Conservation (phyloP, 2,329 filamentous ascomycete genomes). For the Aspergillus thermomutatus region DNA sequence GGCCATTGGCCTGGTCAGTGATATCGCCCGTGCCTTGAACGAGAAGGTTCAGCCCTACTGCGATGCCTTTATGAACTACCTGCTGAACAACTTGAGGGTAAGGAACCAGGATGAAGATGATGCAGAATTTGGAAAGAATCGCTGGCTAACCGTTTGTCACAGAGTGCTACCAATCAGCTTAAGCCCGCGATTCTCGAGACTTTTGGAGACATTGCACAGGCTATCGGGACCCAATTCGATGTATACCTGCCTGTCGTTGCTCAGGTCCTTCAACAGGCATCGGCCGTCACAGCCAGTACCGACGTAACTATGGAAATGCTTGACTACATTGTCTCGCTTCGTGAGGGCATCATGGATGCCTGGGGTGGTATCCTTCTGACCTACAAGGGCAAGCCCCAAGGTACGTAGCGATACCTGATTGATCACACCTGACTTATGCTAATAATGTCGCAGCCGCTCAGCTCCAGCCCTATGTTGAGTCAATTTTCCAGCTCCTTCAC, state of each 20-base stretch:
- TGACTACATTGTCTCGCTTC: slow-evolving; percentile 90
- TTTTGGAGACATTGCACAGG: slow-evolving; percentile 95
- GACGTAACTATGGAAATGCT: slow-evolving; percentile 93
- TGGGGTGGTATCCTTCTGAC: slow-evolving; percentile 97
- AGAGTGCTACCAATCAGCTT: slow-evolving; percentile 89
- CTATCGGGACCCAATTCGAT: slow-evolving; percentile 88
- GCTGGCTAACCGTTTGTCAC: slow-evolving; percentile 31
- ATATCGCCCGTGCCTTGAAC: slow-evolving; percentile 88
- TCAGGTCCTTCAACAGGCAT: slow-evolving; percentile 89
- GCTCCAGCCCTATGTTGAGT: slow-evolving; percentile 73
- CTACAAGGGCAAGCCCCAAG: slow-evolving; percentile 66
- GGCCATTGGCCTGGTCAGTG: slow-evolving; percentile 95
- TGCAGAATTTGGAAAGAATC: slow-evolving; percentile 10
- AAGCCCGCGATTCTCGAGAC: slow-evolving; percentile 97
- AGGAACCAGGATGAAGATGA: slow-evolving; percentile 7
- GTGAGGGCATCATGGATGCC: slow-evolving; percentile 98
- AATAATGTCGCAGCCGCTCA: slow-evolving; percentile 53
- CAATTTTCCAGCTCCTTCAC: slow-evolving; percentile 83
- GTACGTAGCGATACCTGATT: slow-evolving; percentile 23
- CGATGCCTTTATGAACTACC: slow-evolving; percentile 96
- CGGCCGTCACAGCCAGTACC: slow-evolving; percentile 71
- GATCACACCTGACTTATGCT: not conserved
- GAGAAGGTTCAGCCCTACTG: slow-evolving; percentile 91
- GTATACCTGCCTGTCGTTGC: slow-evolving; percentile 89
- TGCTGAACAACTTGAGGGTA: slow-evolving; percentile 85